Conservation (phyloP, 75 land plant species). For the Selaginella moellendorffii region DNA sequence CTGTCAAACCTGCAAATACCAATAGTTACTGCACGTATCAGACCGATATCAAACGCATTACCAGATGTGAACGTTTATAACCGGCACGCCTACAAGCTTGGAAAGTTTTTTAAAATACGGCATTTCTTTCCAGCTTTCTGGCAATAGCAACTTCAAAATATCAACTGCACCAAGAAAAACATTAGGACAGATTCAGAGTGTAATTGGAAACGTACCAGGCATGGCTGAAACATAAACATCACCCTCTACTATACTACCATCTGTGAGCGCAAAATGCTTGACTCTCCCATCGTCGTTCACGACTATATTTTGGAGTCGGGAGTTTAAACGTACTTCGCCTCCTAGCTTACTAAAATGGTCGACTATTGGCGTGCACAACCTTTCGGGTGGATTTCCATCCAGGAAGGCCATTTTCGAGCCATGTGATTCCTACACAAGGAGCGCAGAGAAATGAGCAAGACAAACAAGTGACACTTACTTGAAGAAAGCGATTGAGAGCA, state of each 20-base stretch:
- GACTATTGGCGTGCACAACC: conserved; percentile 84
- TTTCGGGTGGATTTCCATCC: conserved; percentile 97
- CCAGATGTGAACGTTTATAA: conserved; percentile 98
- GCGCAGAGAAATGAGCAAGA: conserved; percentile 27
- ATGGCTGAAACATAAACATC: conserved; percentile 90
- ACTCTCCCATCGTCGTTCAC: conserved; percentile 76
- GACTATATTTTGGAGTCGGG: conserved; percentile 74
- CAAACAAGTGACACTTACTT: conserved; percentile 25
- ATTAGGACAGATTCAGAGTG: not conserved
- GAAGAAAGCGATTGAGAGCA: conserved; percentile 97
- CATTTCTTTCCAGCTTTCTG: conserved; percentile 68
- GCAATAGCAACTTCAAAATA: conserved; percentile 81
- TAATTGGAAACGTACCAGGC: conserved; percentile 43
- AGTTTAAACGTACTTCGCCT: conserved; percentile 68
- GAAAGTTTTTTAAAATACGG: conserved; percentile 78
- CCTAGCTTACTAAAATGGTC: conserved; percentile 63
- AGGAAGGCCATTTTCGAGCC: conserved; percentile 99
- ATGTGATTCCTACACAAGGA: conserved; percentile 97
- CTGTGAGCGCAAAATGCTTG: conserved; percentile 54
- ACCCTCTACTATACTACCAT: conserved; percentile 62
- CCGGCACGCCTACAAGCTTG: conserved; percentile 94
- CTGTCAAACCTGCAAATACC: conserved; percentile 88
- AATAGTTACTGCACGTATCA: too few relatives aligned
- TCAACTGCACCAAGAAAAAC: conserved; percentile 45
- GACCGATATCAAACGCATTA: too few relatives aligned